Base-by-base conservation (phyloP, 352 stramenopile genomes). In the Pythium phragmitis region DNA sequence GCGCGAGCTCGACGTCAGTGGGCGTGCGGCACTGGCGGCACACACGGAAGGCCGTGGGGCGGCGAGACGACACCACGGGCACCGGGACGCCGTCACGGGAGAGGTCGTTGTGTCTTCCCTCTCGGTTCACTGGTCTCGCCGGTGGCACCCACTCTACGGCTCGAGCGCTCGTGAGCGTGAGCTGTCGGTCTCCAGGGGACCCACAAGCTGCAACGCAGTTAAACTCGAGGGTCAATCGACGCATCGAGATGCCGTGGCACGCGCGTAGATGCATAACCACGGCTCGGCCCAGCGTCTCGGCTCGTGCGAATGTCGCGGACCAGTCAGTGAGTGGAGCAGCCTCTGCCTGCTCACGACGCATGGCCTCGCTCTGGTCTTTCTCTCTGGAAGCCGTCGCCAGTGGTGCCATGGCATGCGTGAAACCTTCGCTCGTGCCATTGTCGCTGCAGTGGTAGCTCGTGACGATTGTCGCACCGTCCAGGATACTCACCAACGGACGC, bases 11-110 rank as follows among this genome's bases (percentile, higher is more conserved):
- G 1, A 82, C 43, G 26, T 82, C 74, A 0, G 67, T 43, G 0
- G 72, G 19, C 2, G 53, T 48, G 19, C 74, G 76, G 41, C 74
- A 85, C 47, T 73, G 51, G 2, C 72, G 71, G 53, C 42, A 63
- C 21, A 73, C 41, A 33, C 57, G 45, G 21, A 63, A 65, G 2
- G 39, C 11, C 30, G 45, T 17, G 1, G 23, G n/a, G 41, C 36
- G 26, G 3, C 43, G 49, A 39, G 34, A 39, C 26, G 26, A 30
- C 26, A 30, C 26, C 26, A 30, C 26, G 26, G 26, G 26, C 26
- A 30, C 26, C 4, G 26, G 26, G 26, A 30, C 4, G 26, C 26
- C 26, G 26, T 30, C 26, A 30, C 4, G 2, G 3, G 26, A 30
- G 26, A 30, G 12, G 13, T 57, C 5, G 2, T 16, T 23, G 1